Conservation (phyloP, 495 filamentous ascomycete genomes). For the Annulohypoxylon nitens region DNA sequence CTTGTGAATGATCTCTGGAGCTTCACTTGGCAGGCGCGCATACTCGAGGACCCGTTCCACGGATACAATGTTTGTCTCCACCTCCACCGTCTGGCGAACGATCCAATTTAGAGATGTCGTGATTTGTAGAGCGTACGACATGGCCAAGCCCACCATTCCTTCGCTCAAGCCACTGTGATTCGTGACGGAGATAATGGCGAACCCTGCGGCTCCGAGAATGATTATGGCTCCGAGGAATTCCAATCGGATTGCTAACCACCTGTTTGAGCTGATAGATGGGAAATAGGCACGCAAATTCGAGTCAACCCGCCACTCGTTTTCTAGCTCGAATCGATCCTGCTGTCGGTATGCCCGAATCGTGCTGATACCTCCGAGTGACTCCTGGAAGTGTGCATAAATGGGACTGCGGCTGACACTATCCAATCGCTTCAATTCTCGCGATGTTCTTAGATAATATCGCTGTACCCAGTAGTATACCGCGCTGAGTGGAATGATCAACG, state of each 20-base stretch:
- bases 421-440: slow-evolving; percentile 93
- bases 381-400: slow-evolving; percentile 98
- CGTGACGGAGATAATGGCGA: slow-evolving; percentile 84
- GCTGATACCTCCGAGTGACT: slow-evolving; percentile 92
- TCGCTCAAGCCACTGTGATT: slow-evolving; percentile 74
- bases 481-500: slow-evolving; percentile 82
- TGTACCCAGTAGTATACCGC: slow-evolving; percentile 93
- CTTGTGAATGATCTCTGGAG: slow-evolving; percentile 91
- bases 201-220: slow-evolving; percentile 86
- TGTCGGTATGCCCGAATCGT: slow-evolving; percentile 98
- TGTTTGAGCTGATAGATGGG: slow-evolving; percentile 94
- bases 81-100: slow-evolving; percentile 97
- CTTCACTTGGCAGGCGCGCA: slow-evolving; percentile 91
- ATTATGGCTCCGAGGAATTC: slow-evolving; percentile 97
- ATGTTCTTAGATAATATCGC: slow-evolving; percentile 95
- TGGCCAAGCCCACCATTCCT: slow-evolving; percentile 90
- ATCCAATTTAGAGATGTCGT: slow-evolving; percentile 99
- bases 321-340: slow-evolving; percentile 84
- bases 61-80: slow-evolving; percentile 99
- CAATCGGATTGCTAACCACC: slow-evolving; percentile 95
- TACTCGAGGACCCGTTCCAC: slow-evolving; percentile 99
- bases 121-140: slow-evolving; percentile 98
- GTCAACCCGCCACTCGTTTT: slow-evolving; percentile 99
- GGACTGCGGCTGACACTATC: slow-evolving; percentile 96
- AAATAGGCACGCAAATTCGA: slow-evolving; percentile 96